Conservation (phyloP, 768 basidiomycete genomes). For the Tylopilus cervinicoccineus region DNA sequence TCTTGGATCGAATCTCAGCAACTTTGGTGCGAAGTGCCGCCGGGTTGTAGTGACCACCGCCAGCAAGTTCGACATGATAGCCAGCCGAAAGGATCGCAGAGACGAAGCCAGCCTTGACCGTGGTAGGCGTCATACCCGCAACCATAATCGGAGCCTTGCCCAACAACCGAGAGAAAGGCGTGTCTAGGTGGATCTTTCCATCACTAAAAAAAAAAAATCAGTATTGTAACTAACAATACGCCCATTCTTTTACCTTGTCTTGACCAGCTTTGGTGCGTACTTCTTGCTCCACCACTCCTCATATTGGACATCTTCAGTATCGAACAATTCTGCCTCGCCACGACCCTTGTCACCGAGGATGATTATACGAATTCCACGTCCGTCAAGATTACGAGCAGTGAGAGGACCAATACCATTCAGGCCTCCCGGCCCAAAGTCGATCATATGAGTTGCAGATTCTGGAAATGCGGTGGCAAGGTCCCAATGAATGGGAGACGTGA, state of each 20-base stretch:
- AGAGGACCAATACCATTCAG: conserved; percentile 89
- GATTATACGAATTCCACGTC: conserved; percentile 87
- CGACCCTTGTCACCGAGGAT: conserved; percentile 89
- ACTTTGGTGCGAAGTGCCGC: conserved; percentile 87
- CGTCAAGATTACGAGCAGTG: conserved; percentile 87
- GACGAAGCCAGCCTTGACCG: conserved; percentile 94
- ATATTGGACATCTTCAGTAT: conserved; percentile 55
- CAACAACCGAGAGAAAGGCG: conserved; percentile 91
- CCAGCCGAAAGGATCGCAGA: conserved; percentile 90
- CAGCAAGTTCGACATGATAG: conserved; percentile 95
- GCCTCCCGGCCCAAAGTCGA: conserved; percentile 97
- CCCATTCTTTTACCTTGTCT: conserved; percentile 62
- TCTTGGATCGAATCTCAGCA: conserved; percentile 81
- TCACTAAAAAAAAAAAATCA: conserved; percentile 49
- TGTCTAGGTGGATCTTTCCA: conserved; percentile 89
- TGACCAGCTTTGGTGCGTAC: conserved; percentile 80
- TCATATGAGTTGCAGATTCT: conserved; percentile 83
- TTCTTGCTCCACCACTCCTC: conserved; percentile 93
- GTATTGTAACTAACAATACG: background rate
- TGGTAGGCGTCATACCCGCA: conserved; percentile 98
- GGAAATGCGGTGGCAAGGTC: conserved; percentile 86
- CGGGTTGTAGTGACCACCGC: conserved; percentile 95
- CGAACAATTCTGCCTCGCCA: conserved; percentile 84
- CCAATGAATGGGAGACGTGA: conserved; percentile 92
- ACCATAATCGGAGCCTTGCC: conserved; percentile 99